A percentile compares a stretch with the other conserved stretches of the same genome.
Evolutionary conservation across 2,329 filamentous ascomycete species (phyloP).

Genomic region (Helicocarpus griseus): DNA sequence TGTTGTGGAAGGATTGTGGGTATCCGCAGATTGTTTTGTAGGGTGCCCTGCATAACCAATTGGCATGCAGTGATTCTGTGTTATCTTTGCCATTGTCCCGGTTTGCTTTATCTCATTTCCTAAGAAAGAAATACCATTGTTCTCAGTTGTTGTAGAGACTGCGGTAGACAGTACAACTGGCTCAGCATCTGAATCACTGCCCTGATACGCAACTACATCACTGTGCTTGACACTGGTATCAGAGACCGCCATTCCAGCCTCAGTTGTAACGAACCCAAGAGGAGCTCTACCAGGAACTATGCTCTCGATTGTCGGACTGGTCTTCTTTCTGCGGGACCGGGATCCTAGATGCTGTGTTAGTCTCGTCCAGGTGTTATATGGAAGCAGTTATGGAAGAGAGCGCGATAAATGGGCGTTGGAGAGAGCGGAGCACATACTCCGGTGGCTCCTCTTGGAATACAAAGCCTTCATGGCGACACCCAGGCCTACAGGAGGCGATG

Average conservation of each 20-base stretch:
- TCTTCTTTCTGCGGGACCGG: slow-evolving; percentile 11
- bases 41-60: not conserved
- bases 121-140: not conserved
- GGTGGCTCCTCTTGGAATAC: not conserved
- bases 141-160: not conserved
- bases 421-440: not conserved
- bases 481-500: not conserved
- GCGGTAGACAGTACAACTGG: not conserved
- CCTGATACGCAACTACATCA: not conserved
- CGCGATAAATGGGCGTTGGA: not conserved
- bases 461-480: not conserved
- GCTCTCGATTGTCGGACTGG: slow-evolving; percentile 6
- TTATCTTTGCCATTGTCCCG: not conserved
- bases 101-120: not conserved
- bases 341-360: not conserved
- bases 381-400: not conserved
- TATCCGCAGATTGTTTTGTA: not conserved
- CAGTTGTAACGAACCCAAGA: slow-evolving; percentile 5
- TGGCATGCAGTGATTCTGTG: not conserved
- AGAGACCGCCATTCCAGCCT: not conserved
- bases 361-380: not conserved
- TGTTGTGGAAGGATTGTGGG: not conserved
- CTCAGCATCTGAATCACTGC: not conserved
- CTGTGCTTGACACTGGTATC: not conserved
- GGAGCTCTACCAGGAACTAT: slow-evolving; percentile 13